A percentile compares a stretch with the other conserved stretches of the same genome.
Evolutionary conservation across 352 stramenopile species (phyloP).

Genomic region (Phytophthora quininea): DNA sequence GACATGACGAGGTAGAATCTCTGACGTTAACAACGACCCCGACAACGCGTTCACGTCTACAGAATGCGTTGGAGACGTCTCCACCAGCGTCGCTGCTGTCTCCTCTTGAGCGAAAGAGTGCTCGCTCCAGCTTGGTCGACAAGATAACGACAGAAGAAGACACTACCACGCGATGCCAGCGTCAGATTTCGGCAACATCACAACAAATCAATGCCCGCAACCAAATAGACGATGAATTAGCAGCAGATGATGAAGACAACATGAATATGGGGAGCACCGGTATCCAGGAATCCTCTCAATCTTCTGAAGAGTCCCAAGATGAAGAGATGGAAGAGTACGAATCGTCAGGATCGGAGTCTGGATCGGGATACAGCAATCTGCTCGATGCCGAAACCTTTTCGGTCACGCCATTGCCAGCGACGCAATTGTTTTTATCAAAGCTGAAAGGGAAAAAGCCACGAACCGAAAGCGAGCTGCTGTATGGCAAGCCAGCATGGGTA

Average conservation of each 20-base stretch:
- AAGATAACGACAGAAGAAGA: conserved; percentile 14
- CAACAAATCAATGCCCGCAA: not conserved
- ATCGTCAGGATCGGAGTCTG: conserved; percentile 1
- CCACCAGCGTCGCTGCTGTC: conserved; percentile 30
- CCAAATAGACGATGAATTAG: conserved; percentile 2
- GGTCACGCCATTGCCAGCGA: conserved; percentile 53
- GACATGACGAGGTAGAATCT: not conserved
- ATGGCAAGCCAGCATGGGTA: conserved; percentile 58
- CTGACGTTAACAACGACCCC: conserved; percentile 20
- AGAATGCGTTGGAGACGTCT: conserved; percentile 15
- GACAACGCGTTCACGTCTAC: conserved; percentile 20
- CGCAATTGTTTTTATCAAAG: conserved; percentile 59
- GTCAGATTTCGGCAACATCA: conserved; percentile 25
- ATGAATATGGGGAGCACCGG: not conserved
- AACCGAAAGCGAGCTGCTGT: conserved; percentile 48
- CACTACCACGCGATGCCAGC: conserved; percentile 20
- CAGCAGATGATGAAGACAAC: not conserved
- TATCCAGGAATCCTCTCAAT: not conserved
- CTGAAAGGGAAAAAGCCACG: conserved; percentile 60
- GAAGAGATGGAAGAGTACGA: conserved; percentile 16
- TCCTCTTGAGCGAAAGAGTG: conserved; percentile 26
- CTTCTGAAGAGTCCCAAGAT: not conserved
- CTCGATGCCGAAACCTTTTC: conserved; percentile 5
- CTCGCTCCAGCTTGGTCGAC: conserved; percentile 9
- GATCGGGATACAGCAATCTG: conserved; percentile 5